Base-by-base conservation (phyloP, 164 flowering plant species). In the Litsea cubeba region DNA sequence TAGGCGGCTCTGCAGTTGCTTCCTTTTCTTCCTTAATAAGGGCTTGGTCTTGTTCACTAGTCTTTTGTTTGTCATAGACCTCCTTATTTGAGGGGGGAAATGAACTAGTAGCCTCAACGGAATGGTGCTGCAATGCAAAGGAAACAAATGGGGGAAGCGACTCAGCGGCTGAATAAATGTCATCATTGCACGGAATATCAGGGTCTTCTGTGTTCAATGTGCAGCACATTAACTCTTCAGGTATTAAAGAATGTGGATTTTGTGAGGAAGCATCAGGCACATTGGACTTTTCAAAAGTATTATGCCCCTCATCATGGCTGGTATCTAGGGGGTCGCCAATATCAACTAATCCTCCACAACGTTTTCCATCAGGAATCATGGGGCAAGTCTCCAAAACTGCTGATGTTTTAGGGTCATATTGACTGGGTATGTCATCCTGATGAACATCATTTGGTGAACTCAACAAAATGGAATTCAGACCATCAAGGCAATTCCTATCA, bases 131-230 rank as follows among this genome's bases (percentile, higher is more conserved):
- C 24, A 49, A 65, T 70, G 73, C 32, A 58, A 82, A 70, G 23
- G 83, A 69, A 75, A 28, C 46, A 76, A 80, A 71, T 70, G 77
- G 4, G 51, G 76, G 24, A 12, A 65, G 79, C 15, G 63, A 11
- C 50, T 78, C 54, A 60, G 46, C 54, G 5, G 86, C 76, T 11
- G 83, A 74, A 63, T 85, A 72, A 70, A 89, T 64, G 79, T 88
- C 88, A 81, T 90, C 92, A 83, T 91, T 95, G 84, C 74, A 68
- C 23, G 99, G 99, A 67, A 93, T 82, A 17, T 88, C 91, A 40
- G 82, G 84, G 74, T 91, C 94, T 80, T 90, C 96, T 1, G 89
- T 84, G 81, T 87, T 95, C 68, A 93, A 76, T 14, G 74, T 11
- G 77, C 99, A 95, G 77, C 77, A 80, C 46, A 87, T 87, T 73